Percentiles rank a stretch among this genome's conserved stretches.
These are phyloP conservation scores for Euphorbia pulcherrima DNA, from an alignment of 345 rosid genomes.

Conservation along the genomic window DNA sequence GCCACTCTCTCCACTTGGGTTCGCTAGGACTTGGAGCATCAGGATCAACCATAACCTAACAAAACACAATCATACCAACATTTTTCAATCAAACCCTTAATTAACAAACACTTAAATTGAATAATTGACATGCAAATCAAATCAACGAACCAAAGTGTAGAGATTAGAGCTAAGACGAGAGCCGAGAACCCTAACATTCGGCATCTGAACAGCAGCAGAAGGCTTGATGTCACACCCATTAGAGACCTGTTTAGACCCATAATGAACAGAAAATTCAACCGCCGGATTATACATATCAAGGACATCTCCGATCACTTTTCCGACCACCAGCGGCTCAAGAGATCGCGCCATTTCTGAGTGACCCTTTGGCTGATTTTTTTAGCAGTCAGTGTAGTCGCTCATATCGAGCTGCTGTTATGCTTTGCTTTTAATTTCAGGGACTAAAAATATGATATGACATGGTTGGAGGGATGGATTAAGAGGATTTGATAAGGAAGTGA, in stretches of 20 bases:
- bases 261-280: slow-evolving; percentile 19
- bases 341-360: slow-evolving; percentile 20
- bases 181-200: slow-evolving; percentile 18
- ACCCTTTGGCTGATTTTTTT: background rate
- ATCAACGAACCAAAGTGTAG: slow-evolving; percentile 20
- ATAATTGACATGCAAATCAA: background rate
- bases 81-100: background rate
- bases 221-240: slow-evolving; percentile 39
- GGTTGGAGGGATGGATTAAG: background rate
- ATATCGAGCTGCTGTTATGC: no score
- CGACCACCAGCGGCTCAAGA: slow-evolving; percentile 29
- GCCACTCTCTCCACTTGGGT: slow-evolving; percentile 31
- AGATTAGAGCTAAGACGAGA: slow-evolving; percentile 12
- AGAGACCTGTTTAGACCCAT: slow-evolving; percentile 17
- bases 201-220: slow-evolving; percentile 23
- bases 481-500: background rate
- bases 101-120: background rate
- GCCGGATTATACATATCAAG: slow-evolving; percentile 26
- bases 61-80: background rate
- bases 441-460: background rate
- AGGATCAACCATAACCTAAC: slow-evolving; percentile 35
- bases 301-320: slow-evolving; percentile 39
- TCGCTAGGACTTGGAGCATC: slow-evolving; percentile 40
- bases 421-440: background rate
- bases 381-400: background rate